Percentiles rank a stretch among this genome's conserved stretches.
Evolutionary conservation across 345 rosid genomes (phyloP).

Genomic region (Euphorbia lathyris): DNA sequence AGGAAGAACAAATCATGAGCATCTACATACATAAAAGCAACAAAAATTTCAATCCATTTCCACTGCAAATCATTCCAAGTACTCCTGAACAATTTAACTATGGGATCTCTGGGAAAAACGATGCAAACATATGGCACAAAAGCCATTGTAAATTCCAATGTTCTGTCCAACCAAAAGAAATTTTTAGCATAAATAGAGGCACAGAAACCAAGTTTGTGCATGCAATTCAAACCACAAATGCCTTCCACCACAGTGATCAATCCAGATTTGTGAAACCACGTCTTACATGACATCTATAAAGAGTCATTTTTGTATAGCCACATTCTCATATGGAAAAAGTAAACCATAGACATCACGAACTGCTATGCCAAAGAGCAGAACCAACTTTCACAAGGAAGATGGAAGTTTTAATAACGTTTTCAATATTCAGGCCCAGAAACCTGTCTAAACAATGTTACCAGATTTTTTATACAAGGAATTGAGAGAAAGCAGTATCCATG

Average conservation of each 20-base stretch:
- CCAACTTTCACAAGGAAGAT: neutral
- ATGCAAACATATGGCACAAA: neutral
- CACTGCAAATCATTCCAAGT: neutral
- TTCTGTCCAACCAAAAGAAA: neutral
- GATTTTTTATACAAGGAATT: neutral
- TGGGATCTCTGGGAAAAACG: neutral
- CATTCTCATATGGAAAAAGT: neutral
- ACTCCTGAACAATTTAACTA: neutral
- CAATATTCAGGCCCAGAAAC: neutral
- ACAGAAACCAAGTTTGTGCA: neutral
- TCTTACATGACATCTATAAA: too few species aligned
- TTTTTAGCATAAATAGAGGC: neutral
- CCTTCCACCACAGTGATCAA: too few species aligned
- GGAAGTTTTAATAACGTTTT: neutral
- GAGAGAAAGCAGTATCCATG: neutral
- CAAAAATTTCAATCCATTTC: neutral
- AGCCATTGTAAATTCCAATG: neutral
- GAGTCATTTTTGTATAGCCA: neutral
- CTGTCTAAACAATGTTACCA: neutral
- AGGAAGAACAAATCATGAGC: slow-evolving; percentile 19
- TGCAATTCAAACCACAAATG: neutral
- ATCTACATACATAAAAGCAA: slow-evolving; percentile 2
- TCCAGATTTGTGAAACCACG: too few species aligned
- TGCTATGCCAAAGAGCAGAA: neutral
- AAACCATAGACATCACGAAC: neutral